Evolutionary conservation across 805 yeast species (phyloP), one percentile per base, ranked within the genome.

Genomic region (Metschnikowia lunata): DNA sequence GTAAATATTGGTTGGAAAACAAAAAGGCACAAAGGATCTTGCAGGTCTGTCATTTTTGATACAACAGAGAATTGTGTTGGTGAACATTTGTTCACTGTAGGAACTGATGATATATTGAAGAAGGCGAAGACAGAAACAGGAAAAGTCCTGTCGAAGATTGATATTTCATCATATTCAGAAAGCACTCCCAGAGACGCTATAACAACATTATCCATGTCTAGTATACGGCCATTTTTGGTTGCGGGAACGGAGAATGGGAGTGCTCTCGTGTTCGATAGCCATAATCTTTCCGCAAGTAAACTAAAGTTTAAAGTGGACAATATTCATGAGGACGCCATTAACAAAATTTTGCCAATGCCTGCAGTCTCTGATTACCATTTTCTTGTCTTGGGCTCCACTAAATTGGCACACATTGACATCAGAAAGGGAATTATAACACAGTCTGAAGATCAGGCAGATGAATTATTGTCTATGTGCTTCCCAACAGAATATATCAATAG

Each of bases 371-470:
- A 83, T 7, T 86, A 89, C 64, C 90, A 85, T 58, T 87, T 80
- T 55, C 72, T 89, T 23, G 79, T 93, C 0, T 72, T 85, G 26
- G 97, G 97, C 1, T 83, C 91, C 9, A 86, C 96, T 4, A 84
- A 90, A 0, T 67, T 91, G 35, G 76, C 88, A 0, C 83, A 83
- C 46, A 74, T 90, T 56, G 97, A 91, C 61, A 72, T 84, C 4
- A 69, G 97, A 38, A 86, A 84, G 54, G 86, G 85, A 5, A 73
- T 81, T 2, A 62, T 83, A 1, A 65, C 77, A 3, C 75, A 75
- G 33, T 82, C 90, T 31, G 98, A 90, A 50, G 90, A 88, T 59
- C 99, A 91, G 66, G 96, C 85, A 53, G 98, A 91, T 58, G 99
- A 91, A 59, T 66, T 91, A n/a, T 65, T 91, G 35, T 74, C 89